Evolutionary conservation across 2,329 filamentous ascomycete species (phyloP).

Genomic region (Botrytis pseudocinerea): DNA sequence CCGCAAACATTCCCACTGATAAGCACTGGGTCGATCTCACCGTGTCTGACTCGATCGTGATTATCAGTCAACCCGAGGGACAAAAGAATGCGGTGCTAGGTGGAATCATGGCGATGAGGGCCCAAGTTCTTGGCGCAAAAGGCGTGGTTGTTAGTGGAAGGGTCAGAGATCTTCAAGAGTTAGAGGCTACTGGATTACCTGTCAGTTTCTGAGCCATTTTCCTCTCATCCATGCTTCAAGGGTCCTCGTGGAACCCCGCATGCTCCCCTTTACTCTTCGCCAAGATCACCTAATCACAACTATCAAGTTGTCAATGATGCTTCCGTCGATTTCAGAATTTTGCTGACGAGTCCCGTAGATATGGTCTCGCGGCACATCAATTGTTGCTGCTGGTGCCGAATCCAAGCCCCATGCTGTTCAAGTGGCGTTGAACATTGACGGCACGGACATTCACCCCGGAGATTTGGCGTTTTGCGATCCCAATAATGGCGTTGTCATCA

Average conservation of each 20-base stretch:
- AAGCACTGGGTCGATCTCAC: constrained; percentile 70
- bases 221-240: background rate
- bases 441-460: constrained; percentile 50
- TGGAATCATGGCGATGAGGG: constrained; percentile 73
- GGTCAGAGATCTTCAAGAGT: constrained; percentile 64
- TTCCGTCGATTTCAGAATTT: constrained; percentile 1
- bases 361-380: constrained; percentile 58
- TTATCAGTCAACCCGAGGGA: constrained; percentile 64
- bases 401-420: constrained; percentile 57
- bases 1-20: constrained; percentile 54
- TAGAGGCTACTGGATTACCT: constrained; percentile 56
- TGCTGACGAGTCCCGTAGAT: constrained; percentile 44
- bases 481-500: constrained; percentile 67
- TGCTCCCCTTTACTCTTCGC: background rate
- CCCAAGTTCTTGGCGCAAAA: constrained; percentile 60
- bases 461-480: constrained; percentile 72
- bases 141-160: constrained; percentile 68
- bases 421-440: constrained; percentile 48
- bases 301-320: background rate
- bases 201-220: constrained; percentile 45
- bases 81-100: constrained; percentile 72
- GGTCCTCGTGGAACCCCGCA: background rate
- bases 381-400: constrained; percentile 58
- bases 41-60: constrained; percentile 58
- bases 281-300: background rate